Base-by-base conservation (phyloP, 257 asterid genomes). In the Solanum tarapatanum region DNA sequence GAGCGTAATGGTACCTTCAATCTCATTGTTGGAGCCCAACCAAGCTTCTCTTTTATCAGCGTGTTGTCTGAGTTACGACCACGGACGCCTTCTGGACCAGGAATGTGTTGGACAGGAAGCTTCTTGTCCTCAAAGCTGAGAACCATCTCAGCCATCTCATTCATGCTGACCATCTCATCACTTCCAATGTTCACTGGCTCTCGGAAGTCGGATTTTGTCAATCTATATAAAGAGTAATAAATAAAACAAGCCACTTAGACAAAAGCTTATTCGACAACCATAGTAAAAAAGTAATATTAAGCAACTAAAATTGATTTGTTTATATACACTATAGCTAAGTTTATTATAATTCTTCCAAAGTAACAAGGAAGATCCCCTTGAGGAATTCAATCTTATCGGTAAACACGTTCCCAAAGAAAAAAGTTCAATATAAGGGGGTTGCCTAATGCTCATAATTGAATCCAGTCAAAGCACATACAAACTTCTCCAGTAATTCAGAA, bases 161-260 rank as follows among this genome's bases (percentile, higher is more conserved):
- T 96, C 98, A 96, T 96, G 95, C 98, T 96, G 30, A 96, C 98
- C 98, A 94, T 94, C 90, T 96, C 98, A 85, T 96, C 98, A 17
- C 98, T 96, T 80, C 98, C 98, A 23, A 96, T 96, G 77, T 96
- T 96, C 33, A 96, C 98, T 9, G 98, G 98, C 91, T 96, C 98
- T 32, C 98, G 92, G 87, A 96, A 96, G 88, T 96, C 98, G 0
- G 98, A 96, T 86, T 94, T 96, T 11, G 98, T 96, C 91, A 94
- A 93, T 90, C 98, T 94, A 85, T 26, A 86, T 43, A 21, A 24
- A 36, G 66, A 35, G 10, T 17, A 45, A 5, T 16, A 80, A 28
- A 26, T 17, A 19, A 80, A 48, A 48, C 41, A 80, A 14, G 84
- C 3, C 64, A 79, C 30, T 4, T 26, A 79, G 64, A 43, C 64